phyloP scores from a whole-genome alignment of 1,284 basidiomycete species.

The Trichosporon sp. region DNA sequence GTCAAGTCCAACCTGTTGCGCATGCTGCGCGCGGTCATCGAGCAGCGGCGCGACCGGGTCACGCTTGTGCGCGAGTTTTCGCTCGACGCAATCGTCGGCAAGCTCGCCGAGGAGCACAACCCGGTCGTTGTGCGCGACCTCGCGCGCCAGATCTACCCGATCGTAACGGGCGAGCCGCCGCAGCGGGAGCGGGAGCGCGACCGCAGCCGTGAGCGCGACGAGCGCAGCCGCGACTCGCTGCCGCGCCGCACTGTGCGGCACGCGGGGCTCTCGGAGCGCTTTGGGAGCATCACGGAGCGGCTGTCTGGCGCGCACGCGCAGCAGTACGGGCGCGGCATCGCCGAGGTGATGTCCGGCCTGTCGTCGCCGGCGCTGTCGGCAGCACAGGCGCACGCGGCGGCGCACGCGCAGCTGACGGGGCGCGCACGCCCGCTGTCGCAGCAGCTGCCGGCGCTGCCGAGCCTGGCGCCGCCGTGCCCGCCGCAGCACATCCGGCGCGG shows the following conservation, averaged over 20 bases:
- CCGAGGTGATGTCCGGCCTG: not conserved
- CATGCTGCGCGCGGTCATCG: constrained; percentile 78
- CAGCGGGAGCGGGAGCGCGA: not conserved
- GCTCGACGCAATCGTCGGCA: constrained; percentile 69
- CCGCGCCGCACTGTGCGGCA: not conserved
- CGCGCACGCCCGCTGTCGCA: not conserved
- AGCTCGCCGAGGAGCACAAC: constrained; percentile 72
- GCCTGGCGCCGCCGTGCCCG: not conserved
- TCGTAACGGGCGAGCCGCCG: constrained; percentile 14
- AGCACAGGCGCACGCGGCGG: constrained; percentile 13
- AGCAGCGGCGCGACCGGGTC: constrained; percentile 78
- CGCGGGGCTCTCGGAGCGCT: not conserved
- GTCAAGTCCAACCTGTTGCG: constrained; percentile 84
- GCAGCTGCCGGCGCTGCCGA: not conserved
- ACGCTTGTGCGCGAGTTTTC: constrained; percentile 74
- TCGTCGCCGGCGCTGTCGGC: not conserved
- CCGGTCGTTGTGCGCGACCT: constrained; percentile 82
- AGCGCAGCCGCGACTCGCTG: not conserved
- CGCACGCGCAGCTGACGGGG: not conserved
- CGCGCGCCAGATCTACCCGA: constrained; percentile 42
- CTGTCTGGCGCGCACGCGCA: not conserved
- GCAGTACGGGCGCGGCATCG: not conserved
- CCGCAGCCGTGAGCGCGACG: not conserved
- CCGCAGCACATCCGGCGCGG: not conserved
- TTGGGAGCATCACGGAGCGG: not conserved